Evolutionary conservation across 371 early-diverging fungal genomes (phyloP).

Genomic region (Chytridium lagenaria): DNA sequence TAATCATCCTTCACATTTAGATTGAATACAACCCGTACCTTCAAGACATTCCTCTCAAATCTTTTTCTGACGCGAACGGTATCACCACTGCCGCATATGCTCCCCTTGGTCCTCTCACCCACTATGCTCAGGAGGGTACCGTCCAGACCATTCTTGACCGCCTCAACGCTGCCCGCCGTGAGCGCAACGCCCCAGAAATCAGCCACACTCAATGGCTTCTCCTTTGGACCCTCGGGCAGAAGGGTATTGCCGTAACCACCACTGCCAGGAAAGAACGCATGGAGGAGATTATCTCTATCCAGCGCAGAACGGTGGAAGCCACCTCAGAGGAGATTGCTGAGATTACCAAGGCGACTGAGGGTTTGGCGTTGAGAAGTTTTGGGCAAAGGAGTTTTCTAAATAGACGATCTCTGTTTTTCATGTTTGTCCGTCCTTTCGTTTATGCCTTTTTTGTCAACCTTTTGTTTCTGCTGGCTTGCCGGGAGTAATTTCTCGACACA

Average conservation of each 20-base stretch:
- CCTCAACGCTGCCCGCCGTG: conserved; percentile 12
- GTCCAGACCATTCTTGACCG: background rate
- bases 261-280: conserved; percentile 30
- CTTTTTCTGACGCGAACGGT: background rate
- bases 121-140: conserved; percentile 20
- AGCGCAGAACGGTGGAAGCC: background rate
- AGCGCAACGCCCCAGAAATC: background rate
- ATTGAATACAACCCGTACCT: conserved; percentile 36
- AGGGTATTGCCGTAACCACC: conserved; percentile 29
- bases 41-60: conserved; percentile 11
- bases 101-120: conserved; percentile 32
- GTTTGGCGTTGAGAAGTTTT: conserved; percentile 18
- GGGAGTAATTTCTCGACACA: too few relatives aligned
- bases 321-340: conserved; percentile 14
- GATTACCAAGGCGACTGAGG: conserved; percentile 6
- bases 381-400: conserved; percentile 24
- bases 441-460: background rate
- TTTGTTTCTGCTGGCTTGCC: background rate
- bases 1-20: conserved; percentile 2
- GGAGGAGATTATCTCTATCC: conserved; percentile 22
- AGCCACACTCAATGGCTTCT: conserved; percentile 27
- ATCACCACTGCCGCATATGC: conserved; percentile 32
- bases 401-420: too few relatives aligned
- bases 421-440: background rate
- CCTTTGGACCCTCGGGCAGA: conserved; percentile 24